Evolutionary conservation across 768 basidiomycete species (phyloP), one percentile per base, ranked within the genome.

Genomic region (Botryobasidium botryosum): DNA sequence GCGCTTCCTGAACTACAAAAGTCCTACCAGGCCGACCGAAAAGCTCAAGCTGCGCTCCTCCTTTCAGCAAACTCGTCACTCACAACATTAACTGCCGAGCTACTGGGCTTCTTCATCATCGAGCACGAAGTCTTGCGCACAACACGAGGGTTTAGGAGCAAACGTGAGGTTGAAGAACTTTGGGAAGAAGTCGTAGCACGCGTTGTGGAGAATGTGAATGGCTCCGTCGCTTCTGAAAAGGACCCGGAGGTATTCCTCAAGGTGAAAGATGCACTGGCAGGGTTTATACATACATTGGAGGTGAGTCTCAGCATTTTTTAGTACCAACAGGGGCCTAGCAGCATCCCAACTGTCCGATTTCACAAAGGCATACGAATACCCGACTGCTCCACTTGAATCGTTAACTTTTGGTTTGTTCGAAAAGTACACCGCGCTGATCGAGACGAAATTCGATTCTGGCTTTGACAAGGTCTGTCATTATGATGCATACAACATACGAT

Each of bases 61-160:
- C 72, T 99, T 24, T 88, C 84, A 1, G 66, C 66, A 23, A 78
- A 79, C 0, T 65, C 86, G 18, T 72, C 75, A 3, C 71, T 97
- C 4, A 68, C 79, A 1, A 58, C 71, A n/a, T 66, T 97, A 18
- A 80, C 85, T 21, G 82, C 92, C 58, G 87, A 96, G 61, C 84
- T 97, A 50, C 81, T 88, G 29, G 94, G 94, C 0, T 99, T 94
- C 62, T 99, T 97, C 64, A 88, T 99, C 47, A 78, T 97, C 51
- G 94, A 99, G 62, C 78, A 75, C 1, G 79, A 92, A 56, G 90
- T 99, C 1, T 70, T 96, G 5, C 75, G 79, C 52, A 86, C 86
- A 0, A 86, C 90, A 7, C 77, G 78, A 15, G 74, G 71, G 27
- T 99, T 99, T 64, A 75, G 94, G n/a, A 85, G 82, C 13, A 72